phyloP scores from a whole-genome alignment of 345 rosid species.

The Citrus glauca region DNA sequence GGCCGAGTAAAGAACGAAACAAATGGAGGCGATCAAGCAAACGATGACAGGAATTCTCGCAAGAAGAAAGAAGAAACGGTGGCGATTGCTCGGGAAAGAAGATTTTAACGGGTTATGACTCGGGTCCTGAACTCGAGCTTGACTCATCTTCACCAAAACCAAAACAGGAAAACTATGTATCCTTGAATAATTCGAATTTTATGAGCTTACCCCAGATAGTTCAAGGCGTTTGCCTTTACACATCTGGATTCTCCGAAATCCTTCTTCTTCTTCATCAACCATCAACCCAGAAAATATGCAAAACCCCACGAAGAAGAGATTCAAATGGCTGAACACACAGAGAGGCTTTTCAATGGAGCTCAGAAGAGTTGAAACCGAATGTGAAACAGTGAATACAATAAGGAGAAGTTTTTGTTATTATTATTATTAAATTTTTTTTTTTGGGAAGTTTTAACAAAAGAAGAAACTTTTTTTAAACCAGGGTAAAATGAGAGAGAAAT shows the following conservation, averaged over 20 bases:
- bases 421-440: neutral
- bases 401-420: neutral
- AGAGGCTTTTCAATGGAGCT: neutral
- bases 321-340: neutral
- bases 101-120: constrained; percentile 24
- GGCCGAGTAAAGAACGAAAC: constrained; percentile 45
- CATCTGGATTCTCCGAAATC: neutral
- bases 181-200: neutral
- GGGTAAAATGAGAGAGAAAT: neutral
- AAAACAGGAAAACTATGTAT: neutral
- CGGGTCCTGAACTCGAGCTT: constrained; percentile 11
- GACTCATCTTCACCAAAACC: constrained; percentile 10
- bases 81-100: constrained; percentile 31
- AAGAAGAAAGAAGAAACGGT: constrained; percentile 34
- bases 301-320: neutral
- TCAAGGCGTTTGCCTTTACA: neutral
- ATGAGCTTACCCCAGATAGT: neutral
- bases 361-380: neutral
- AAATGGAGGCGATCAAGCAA: constrained; percentile 50
- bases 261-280: neutral
- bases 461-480: too few species aligned
- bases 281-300: neutral
- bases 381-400: neutral
- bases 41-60: constrained; percentile 38
- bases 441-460: too few species aligned